Evolutionary conservation across 345 rosid species (phyloP).

Genomic region (Dipteronia sinensis): DNA sequence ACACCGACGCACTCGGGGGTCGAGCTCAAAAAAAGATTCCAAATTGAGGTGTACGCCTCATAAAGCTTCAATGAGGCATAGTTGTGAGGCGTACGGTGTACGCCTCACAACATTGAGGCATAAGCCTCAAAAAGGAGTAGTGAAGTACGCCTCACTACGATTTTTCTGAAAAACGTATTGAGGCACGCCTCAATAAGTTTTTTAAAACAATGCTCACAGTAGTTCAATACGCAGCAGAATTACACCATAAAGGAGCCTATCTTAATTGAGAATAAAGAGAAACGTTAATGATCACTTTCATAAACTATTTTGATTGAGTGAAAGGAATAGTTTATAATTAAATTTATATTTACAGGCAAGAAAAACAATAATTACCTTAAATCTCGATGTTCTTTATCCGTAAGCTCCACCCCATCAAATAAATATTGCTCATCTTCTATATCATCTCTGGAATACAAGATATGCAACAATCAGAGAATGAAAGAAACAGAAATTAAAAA

Average conservation of each 20-base stretch:
- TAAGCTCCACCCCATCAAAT: slow-evolving; percentile 72
- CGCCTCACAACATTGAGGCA: too few species aligned
- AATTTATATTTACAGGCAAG: slow-evolving; percentile 1
- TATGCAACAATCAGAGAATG: neutral
- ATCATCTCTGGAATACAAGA: slow-evolving; percentile 64
- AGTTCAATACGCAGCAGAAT: slow-evolving; percentile 4
- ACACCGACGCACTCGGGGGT: too few species aligned
- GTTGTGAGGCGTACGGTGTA: too few species aligned
- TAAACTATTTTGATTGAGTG: neutral
- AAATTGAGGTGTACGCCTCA: too few species aligned
- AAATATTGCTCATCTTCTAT: slow-evolving; percentile 88
- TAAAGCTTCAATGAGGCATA: too few species aligned
- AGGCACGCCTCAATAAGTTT: too few species aligned
- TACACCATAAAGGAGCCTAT: neutral
- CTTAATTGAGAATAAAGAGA: neutral
- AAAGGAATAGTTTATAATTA: neutral
- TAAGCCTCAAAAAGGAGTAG: too few species aligned
- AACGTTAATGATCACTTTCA: neutral
- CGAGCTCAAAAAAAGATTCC: too few species aligned
- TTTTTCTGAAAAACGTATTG: too few species aligned
- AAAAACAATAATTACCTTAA: slow-evolving; percentile 48
- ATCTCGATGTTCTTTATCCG: slow-evolving; percentile 67
- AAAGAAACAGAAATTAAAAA: neutral
- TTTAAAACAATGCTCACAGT: too few species aligned
- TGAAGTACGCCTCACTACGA: too few species aligned